Evolutionary conservation across 495 filamentous ascomycete species (phyloP), one percentile per base, ranked within the genome.

Genomic region (Pseudotulostoma volvatum): DNA sequence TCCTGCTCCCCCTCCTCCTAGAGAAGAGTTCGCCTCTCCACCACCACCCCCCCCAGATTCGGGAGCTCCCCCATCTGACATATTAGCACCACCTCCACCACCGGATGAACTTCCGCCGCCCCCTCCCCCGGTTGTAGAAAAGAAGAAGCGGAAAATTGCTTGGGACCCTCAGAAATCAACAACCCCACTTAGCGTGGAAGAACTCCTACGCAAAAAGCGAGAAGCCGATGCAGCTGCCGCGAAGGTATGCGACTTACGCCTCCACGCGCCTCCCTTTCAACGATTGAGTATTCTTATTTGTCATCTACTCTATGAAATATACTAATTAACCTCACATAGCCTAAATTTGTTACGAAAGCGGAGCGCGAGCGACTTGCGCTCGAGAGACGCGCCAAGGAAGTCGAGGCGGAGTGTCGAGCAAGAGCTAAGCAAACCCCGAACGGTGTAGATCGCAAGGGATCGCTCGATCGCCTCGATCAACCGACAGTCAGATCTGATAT

Each of bases 291-390:
- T 25, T 18, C 19, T 2, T 28, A 54, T 35, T 58, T 51, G 47
- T 49, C 43, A 31, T n/a, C n/a, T n/a, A n/a, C n/a, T n/a, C n/a
- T n/a, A n/a, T n/a, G n/a, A n/a, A n/a, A n/a, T n/a, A n/a, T n/a
- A n/a, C n/a, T n/a, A n/a, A n/a, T n/a, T n/a, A n/a, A n/a, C n/a
- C 38, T 14, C 38, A n/a, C 52, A 23, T 52, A 93, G 73, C 92
- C 92, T 2, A 87, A 88, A 63, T 97, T 93, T 54, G 60, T 97
- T 8, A 79, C 84, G 2, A 94, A 87, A 66, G 81, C 81, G 23
- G 71, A 95, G 54, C 76, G 90, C 30, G 92, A 96, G 54, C 75
- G 76, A 36, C 53, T 94, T 39, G 86, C 84, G 4, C 60, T 86
- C 5, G 87, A 94, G 52, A 93, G 87, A 57, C 70, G 81, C 37